Conservation (phyloP, 2,329 filamentous ascomycete genomes). For the Tolypocladium album region DNA sequence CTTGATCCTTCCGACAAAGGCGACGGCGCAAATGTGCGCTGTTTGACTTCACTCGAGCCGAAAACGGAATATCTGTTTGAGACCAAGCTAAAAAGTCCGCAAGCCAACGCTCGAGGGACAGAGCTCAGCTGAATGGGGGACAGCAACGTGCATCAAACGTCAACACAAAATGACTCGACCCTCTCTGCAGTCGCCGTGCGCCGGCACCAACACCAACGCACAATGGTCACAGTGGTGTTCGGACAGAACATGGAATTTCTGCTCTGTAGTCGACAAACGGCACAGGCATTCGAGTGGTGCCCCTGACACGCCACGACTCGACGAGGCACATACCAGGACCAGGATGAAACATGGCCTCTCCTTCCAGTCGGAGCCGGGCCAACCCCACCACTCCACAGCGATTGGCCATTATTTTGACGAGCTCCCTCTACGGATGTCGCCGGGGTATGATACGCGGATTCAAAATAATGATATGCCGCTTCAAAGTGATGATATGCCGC, state of each 20-base stretch:
- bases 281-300: background rate
- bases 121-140: background rate
- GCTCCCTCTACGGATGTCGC: background rate
- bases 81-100: background rate
- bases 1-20: background rate
- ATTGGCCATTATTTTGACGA: background rate
- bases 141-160: background rate
- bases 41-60: background rate
- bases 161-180: background rate
- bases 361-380: background rate
- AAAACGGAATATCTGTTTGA: background rate
- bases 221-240: background rate
- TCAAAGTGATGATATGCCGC: background rate
- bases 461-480: background rate
- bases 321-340: background rate
- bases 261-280: background rate
- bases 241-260: background rate
- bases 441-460: background rate
- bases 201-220: background rate
- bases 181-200: background rate
- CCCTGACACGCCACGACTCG: background rate
- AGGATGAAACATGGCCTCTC: background rate
- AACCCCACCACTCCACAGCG: background rate
- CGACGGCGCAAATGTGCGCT: background rate
- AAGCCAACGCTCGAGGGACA: background rate